Conservation (phyloP, 1,139 yeast species). For the Geotrichum carabidarum region DNA sequence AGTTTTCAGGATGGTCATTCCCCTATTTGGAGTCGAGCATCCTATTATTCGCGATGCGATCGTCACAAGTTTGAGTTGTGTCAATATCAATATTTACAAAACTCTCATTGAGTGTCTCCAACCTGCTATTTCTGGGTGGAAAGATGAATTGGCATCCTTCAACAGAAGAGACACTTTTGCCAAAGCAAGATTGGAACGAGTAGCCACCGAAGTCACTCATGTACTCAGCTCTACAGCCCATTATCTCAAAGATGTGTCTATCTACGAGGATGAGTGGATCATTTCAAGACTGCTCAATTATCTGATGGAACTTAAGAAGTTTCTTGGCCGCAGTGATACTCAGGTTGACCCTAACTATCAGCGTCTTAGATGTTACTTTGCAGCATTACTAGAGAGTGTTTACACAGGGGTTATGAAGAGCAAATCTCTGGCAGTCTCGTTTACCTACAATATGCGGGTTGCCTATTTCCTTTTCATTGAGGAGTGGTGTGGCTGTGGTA, state of each 20-base stretch:
- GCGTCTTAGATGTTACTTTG: slow-evolving; percentile 70
- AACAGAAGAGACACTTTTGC: slow-evolving; percentile 22
- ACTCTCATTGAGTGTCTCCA: slow-evolving; percentile 78
- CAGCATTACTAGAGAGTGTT: slow-evolving; percentile 68
- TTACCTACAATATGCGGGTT: slow-evolving; percentile 81
- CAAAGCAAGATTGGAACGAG: slow-evolving; percentile 44
- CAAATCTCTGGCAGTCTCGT: slow-evolving; percentile 48
- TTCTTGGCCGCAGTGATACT: slow-evolving; percentile 53
- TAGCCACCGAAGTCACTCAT: slow-evolving; percentile 74
- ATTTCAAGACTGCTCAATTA: slow-evolving; percentile 59
- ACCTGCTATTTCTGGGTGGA: slow-evolving; percentile 47
- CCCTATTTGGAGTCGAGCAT: slow-evolving; percentile 68
- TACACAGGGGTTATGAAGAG: slow-evolving; percentile 48
- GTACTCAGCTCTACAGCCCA: slow-evolving; percentile 67
- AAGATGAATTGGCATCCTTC: slow-evolving; percentile 23
- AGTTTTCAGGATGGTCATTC: slow-evolving; percentile 81
- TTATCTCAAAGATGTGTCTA: slow-evolving; percentile 49
- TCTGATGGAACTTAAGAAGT: slow-evolving; percentile 58
- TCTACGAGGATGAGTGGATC: slow-evolving; percentile 65
- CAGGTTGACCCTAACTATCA: slow-evolving; percentile 73
- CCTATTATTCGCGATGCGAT: slow-evolving; percentile 76
- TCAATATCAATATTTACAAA: slow-evolving; percentile 82
- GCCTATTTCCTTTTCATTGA: slow-evolving; percentile 76
- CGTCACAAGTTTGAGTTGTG: slow-evolving; percentile 78
- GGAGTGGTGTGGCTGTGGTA: slow-evolving; percentile 95